Base-by-base conservation (phyloP, 2,329 filamentous ascomycete genomes). In the Pseudogymnoascus sp. region DNA sequence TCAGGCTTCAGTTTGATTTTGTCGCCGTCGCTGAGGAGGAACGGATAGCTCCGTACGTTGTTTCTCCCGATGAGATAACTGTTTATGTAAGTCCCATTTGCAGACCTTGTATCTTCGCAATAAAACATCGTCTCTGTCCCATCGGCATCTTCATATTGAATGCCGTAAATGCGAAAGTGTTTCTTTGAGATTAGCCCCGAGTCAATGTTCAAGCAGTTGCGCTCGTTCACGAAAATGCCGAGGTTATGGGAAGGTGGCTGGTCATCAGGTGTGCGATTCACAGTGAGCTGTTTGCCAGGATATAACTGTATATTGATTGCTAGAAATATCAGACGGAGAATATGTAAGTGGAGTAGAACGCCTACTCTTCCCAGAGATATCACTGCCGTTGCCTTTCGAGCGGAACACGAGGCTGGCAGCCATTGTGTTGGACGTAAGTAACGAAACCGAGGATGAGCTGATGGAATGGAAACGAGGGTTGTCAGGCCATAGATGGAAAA, bases 111-210 rank as follows among this genome's bases (percentile, higher is more conserved):
- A 66, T 86, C 83, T 12, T 82, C 79, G 28, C 84, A 81, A 66
- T 84, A 85, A 42, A 85, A 71, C 62, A 83, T 71, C 4, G 75
- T 73, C 23, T 47, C 61, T 31, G 33, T 28, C 4, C 63, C 28
- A n/a, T 67, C 56, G 18, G 70, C 68, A 16, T 73, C 69, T 21
- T 84, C 81, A 65, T 83, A 83, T 8, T 78, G 69, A 42, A 85
- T 73, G 1, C 79, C 79, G 69, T 84, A 85, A 33, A 85, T 74
- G 66, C 84, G 79, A 66, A 82, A 81, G 62, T 85, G 82, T 25
- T 77, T 75, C 61, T 80, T 78, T 1, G 83, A 85, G 18, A 85
- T 75, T 8, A 66, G 62, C 0, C 69, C 8, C 4, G 21, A 60
- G 33, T 40, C 35, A 16, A 60, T n/a, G 25, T 33, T 16, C 28